Base-by-base conservation (phyloP, 805 yeast genomes). In the Candida saitoana region DNA sequence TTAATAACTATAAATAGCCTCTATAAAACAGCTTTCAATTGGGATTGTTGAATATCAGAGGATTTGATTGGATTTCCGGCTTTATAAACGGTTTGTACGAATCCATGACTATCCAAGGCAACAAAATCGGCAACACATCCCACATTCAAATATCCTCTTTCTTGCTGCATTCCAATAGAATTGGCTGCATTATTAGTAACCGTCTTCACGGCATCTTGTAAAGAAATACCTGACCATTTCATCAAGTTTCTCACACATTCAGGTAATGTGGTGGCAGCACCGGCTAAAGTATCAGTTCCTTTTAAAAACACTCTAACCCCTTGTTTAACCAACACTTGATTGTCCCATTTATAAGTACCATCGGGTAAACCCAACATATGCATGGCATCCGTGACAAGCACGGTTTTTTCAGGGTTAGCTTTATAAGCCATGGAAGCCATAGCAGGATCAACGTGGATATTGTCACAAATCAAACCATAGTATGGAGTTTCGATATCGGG, bases 81-180 rank as follows among this genome's bases (percentile, higher is more conserved):
- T 59, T 78, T 77, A 60, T 62, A 78, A n/a, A 78, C 77, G 34
- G 57, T 59, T 53, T 67, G 60, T 32, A 78, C 71, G 42, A 63
- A 58, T 9, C 79, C 81, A 7, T 55, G 43, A 3, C 54, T 43
- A 47, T 71, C 71, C 44, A 78, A 50, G 3, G 78, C 68, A 12
- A 73, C 73, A 41, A 78, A 60, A 50, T 78, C 83, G 4, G 84
- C 83, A 52, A 76, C 81, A 48, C 80, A 72, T 3, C 80, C 81
- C 3, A 56, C 60, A 38, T 62, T 59, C 51, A 78, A 69, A 57
- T 65, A 75, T 1, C 84, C 84, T 54, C 76, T 74, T 36, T 59
- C 55, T 7, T 63, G 52, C 34, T 65, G 57, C 5, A 74, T 49
- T 9, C 74, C 71, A 19, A 77, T 53, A 5, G 79, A 66, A n/a